Conservation (phyloP, 306 rosid genomes). For the Lathyrus oleraceus region DNA sequence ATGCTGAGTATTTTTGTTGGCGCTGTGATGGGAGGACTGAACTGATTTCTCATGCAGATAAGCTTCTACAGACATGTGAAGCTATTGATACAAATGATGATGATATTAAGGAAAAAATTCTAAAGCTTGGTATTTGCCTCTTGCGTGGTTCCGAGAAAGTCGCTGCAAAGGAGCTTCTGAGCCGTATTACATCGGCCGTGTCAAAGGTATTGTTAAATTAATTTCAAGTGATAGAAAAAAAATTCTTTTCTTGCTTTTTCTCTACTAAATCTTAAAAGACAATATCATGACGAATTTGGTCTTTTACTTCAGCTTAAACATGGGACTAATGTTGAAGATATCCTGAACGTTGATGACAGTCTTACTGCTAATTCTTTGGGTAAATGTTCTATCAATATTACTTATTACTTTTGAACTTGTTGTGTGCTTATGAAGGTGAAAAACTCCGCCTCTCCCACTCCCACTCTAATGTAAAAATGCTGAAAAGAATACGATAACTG, state of each 20-base stretch:
- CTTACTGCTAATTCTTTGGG: slow-evolving; percentile 37
- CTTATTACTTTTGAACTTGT: background rate
- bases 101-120: no score
- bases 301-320: slow-evolving; percentile 52
- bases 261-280: slow-evolving; percentile 29
- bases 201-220: slow-evolving; percentile 54
- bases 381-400: slow-evolving; percentile 30
- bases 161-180: slow-evolving; percentile 52
- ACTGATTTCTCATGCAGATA: slow-evolving; percentile 57
- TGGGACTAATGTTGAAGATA: slow-evolving; percentile 53
- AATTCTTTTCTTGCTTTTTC: slow-evolving; percentile 34
- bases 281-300: slow-evolving; percentile 41
- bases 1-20: slow-evolving; percentile 10
- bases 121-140: slow-evolving; percentile 37
- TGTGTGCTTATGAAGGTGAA: slow-evolving; percentile 28
- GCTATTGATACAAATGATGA: slow-evolving; percentile 46
- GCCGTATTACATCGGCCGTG: slow-evolving; percentile 44
- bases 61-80: slow-evolving; percentile 50
- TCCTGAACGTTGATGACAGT: slow-evolving; percentile 47
- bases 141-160: slow-evolving; percentile 61
- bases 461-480: background rate
- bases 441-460: background rate
- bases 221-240: slow-evolving; percentile 16
- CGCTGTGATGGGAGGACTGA: slow-evolving; percentile 76
- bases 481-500: background rate